Conservation (phyloP, 2,329 filamentous ascomycete genomes). For the Aspergillus sp. region DNA sequence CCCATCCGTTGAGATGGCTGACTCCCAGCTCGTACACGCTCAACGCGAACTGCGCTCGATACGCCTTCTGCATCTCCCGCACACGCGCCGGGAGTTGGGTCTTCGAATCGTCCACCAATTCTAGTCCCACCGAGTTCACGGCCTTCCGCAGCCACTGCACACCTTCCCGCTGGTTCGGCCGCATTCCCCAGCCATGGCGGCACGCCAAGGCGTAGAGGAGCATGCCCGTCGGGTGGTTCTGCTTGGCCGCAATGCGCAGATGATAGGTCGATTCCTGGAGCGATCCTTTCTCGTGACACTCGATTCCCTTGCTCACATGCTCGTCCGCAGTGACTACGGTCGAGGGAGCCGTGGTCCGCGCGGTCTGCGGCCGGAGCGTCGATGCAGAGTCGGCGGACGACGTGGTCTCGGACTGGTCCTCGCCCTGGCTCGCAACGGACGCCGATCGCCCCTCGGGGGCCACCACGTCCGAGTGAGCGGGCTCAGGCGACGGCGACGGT, state of each 20-base stretch:
- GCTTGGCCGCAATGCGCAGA: conserved; percentile 79
- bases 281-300: conserved; percentile 81
- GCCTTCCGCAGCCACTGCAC: conserved; percentile 91
- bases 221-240: conserved; percentile 90
- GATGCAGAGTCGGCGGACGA: conserved; percentile 64
- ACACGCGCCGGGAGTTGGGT: conserved; percentile 49
- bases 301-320: conserved; percentile 85
- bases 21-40: conserved; percentile 96
- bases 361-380: conserved; percentile 49
- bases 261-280: conserved; percentile 96
- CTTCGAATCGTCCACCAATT: conserved; percentile 74
- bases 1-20: conserved; percentile 98
- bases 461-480: conserved; percentile 7
- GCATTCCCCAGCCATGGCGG: conserved; percentile 96
- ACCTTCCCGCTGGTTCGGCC: conserved; percentile 83
- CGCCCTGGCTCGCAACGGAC: conserved; percentile 13
- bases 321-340: conserved; percentile 61
- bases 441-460: conserved; percentile 1
- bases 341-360: conserved; percentile 25
- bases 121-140: conserved; percentile 76
- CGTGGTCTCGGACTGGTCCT: conserved; percentile 42
- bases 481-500: conserved; percentile 8
- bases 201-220: conserved; percentile 92
- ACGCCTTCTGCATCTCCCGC: conserved; percentile 69
- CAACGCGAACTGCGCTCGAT: conserved; percentile 88